These are phyloP conservation scores for Termitomyces bulborhizus DNA, from an alignment of 768 basidiomycete genomes.

Conservation along the genomic window DNA sequence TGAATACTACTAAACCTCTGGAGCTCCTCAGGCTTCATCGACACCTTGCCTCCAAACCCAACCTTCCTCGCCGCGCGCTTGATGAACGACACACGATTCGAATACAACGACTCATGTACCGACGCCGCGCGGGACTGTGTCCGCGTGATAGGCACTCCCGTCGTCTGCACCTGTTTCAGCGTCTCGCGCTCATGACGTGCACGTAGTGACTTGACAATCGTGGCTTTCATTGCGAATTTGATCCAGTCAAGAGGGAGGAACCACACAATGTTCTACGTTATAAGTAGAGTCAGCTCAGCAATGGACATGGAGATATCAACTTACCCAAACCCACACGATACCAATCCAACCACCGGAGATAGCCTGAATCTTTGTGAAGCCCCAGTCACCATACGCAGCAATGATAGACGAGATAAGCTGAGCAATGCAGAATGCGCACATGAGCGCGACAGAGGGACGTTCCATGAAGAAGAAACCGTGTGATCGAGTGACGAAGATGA, in stretches of 20 bases:
- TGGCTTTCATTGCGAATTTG: conserved; percentile 96
- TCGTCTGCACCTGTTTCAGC: conserved; percentile 24
- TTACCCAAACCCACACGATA: conserved; percentile 94
- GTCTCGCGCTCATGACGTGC: conserved; percentile 49
- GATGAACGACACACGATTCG: conserved; percentile 93
- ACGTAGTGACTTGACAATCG: conserved; percentile 81
- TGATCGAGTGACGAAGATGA: conserved; percentile 94
- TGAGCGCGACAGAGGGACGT: conserved; percentile 82
- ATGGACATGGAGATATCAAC: conserved; percentile 20
- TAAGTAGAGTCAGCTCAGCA: not conserved
- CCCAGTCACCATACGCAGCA: conserved; percentile 89
- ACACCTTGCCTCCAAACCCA: conserved; percentile 77
- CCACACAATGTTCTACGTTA: conserved; percentile 82
- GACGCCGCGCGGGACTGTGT: conserved; percentile 88
- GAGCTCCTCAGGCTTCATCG: conserved; percentile 80
- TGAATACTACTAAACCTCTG: conserved; percentile 85
- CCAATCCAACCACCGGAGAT: conserved; percentile 96
- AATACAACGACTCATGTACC: conserved; percentile 88
- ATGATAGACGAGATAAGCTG: conserved; percentile 96
- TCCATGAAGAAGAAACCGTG: conserved; percentile 98
- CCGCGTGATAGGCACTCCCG: conserved; percentile 72
- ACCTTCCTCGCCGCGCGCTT: conserved; percentile 83
- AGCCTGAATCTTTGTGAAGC: conserved; percentile 77
- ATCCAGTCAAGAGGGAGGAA: conserved; percentile 93
- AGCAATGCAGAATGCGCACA: conserved; percentile 87